phyloP scores from a whole-genome alignment of 2,329 filamentous ascomycete species.

The Clarireedia monteithiana region DNA sequence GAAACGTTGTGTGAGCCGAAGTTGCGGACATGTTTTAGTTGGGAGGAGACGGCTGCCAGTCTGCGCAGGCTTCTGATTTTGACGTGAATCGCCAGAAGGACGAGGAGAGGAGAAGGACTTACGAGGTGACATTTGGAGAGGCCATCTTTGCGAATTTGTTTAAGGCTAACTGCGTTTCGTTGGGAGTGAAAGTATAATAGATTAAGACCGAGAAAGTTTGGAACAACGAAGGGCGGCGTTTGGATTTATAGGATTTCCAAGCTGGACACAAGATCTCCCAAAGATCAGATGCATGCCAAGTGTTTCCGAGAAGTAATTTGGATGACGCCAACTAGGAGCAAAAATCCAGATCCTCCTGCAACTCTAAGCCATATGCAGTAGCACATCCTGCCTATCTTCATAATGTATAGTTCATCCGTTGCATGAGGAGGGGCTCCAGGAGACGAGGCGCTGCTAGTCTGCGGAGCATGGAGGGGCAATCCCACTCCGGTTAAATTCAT shows the following conservation, averaged over 20 bases:
- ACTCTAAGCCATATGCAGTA: conserved; percentile 2
- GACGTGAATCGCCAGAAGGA: conserved; percentile 13
- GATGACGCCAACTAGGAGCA: conserved; percentile 2
- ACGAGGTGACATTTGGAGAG: conserved; percentile 25
- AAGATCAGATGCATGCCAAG: not conserved
- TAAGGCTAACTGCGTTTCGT: not conserved
- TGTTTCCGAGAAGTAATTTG: not conserved
- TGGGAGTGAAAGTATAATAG: not conserved
- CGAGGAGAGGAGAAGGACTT: conserved; percentile 11
- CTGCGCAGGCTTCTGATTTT: conserved; percentile 9
- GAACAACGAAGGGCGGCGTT: not conserved
- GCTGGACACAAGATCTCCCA: too few species aligned
- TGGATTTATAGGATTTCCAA: not conserved
- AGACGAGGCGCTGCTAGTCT: not conserved
- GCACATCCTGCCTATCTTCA: not conserved
- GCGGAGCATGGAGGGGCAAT: conserved; percentile 9
- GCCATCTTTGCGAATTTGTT: conserved; percentile 22
- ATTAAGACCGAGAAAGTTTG: not conserved
- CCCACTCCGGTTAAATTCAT: conserved; percentile 12
- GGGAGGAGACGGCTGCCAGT: conserved; percentile 6
- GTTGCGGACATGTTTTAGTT: not conserved
- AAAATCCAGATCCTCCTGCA: not conserved
- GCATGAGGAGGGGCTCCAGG: conserved; percentile 4
- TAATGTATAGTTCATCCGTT: not conserved
- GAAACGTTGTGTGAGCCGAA: conserved; percentile 15